phyloP scores from a whole-genome alignment of 768 basidiomycete genomes.

The Astraeus odoratus region DNA sequence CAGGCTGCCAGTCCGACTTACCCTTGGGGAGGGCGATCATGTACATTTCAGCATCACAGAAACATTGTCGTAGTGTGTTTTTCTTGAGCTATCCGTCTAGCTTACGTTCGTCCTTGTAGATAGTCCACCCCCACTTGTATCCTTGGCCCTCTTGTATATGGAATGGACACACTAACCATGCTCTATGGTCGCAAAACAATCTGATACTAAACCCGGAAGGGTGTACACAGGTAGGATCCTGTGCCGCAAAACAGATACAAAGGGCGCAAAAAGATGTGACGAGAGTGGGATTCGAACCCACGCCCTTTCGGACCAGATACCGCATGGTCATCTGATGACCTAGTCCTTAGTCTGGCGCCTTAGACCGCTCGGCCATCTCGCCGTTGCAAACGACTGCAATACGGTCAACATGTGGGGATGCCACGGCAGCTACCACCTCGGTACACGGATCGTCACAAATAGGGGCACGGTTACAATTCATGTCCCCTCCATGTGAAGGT shows the following conservation, averaged over 20 bases:
- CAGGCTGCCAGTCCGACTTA: conserved; percentile 69
- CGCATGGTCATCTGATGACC: conserved; percentile 8
- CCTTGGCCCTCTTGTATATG: conserved; percentile 2
- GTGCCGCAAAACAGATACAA: background rate
- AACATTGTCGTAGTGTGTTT: conserved; percentile 31
- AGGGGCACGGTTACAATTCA: background rate
- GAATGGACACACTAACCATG: too few species aligned
- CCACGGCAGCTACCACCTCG: too few species aligned
- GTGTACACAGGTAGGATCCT: too few species aligned
- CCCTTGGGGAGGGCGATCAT: conserved; percentile 75
- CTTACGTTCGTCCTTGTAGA: conserved; percentile 8
- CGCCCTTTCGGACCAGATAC: conserved; percentile 15
- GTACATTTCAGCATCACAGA: conserved; percentile 62
- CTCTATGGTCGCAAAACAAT: too few species aligned
- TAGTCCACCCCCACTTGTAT: conserved; percentile 16
- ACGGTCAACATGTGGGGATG: too few species aligned
- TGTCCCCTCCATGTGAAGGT: background rate
- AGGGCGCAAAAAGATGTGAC: conserved; percentile 7
- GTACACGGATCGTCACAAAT: too few species aligned
- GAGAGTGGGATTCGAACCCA: conserved; percentile 24
- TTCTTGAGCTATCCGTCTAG: conserved; percentile 14
- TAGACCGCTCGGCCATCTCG: conserved; percentile 87
- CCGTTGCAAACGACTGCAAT: conserved; percentile 13
- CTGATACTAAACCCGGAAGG: too few species aligned
- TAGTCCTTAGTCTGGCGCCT: conserved; percentile 78